Evolutionary conservation across 179 eudicot species (phyloP).

Genomic region (Silene noctiflora): DNA sequence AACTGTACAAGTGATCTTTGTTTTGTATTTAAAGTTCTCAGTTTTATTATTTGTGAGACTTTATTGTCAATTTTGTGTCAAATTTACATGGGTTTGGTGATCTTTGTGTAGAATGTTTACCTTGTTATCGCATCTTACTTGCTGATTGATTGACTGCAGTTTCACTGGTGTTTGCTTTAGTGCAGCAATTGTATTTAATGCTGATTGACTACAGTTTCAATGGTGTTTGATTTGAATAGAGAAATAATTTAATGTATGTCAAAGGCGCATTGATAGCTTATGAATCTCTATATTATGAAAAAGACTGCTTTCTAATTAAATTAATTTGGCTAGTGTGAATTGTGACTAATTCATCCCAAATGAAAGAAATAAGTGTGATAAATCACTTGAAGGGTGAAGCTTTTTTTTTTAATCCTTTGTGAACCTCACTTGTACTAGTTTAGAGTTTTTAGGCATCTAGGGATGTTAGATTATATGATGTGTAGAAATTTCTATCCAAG

Average conservation of each 20-base stretch:
- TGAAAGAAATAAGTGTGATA: not conserved
- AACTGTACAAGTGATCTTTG: not conserved
- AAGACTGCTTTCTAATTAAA: not conserved
- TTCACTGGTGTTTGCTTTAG: not conserved
- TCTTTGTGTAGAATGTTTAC: not conserved
- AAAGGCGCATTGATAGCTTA: not conserved
- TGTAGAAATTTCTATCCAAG: no score
- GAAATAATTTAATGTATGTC: not conserved
- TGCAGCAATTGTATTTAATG: not conserved
- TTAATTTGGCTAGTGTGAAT: not conserved
- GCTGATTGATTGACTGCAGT: not conserved
- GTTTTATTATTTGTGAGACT: not conserved
- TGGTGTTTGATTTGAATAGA: not conserved
- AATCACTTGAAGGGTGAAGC: no score
- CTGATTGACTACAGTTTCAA: not conserved
- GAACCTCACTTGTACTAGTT: not conserved
- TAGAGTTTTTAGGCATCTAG: not conserved
- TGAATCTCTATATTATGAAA: not conserved
- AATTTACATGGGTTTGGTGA: constrained; percentile 7
- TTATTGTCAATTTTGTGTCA: not conserved
- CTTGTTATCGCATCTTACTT: not conserved
- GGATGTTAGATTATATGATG: not conserved
- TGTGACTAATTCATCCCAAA: not conserved
- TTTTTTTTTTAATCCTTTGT: not conserved
- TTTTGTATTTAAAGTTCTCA: not conserved